These are phyloP conservation scores for Erythrobasidium hasegawianum DNA, from an alignment of 1,284 basidiomycete genomes.

Conservation along the genomic window DNA sequence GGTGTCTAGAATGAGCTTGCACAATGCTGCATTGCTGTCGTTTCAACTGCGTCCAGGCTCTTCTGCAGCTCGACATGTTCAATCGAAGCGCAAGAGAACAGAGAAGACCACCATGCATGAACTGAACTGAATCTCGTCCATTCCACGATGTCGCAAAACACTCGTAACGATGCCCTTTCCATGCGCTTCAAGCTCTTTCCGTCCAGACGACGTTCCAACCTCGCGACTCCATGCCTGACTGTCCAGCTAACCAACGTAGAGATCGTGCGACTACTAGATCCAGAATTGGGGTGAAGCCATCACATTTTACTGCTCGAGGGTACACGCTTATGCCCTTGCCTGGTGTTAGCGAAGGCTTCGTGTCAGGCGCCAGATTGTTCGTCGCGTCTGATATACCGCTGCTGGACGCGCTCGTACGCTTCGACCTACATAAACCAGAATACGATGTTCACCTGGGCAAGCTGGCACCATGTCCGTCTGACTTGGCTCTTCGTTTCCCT, in stretches of 20 bases:
- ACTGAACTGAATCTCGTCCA: too few species aligned
- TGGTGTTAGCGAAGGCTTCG: neutral
- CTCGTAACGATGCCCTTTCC: too few species aligned
- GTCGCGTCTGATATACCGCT: neutral
- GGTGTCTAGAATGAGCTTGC: too few species aligned
- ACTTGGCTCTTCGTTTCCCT: too few species aligned
- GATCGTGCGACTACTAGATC: constrained; percentile 1
- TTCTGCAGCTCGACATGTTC: too few species aligned
- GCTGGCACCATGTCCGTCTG: neutral
- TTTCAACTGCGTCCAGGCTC: too few species aligned
- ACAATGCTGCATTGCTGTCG: too few species aligned
- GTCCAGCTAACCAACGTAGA: neutral
- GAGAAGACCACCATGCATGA: too few species aligned
- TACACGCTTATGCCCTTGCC: too few species aligned
- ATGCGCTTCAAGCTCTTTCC: constrained; percentile 10
- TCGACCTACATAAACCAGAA: neutral
- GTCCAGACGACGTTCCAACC: neutral
- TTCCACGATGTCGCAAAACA: too few species aligned
- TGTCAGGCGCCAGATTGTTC: neutral
- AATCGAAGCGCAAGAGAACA: too few species aligned
- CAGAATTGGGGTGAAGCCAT: constrained; percentile 6
- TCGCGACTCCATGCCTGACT: neutral
- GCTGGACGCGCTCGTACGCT: neutral
- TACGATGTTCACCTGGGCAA: constrained; percentile 4
- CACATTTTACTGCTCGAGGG: too few species aligned